These are phyloP conservation scores for Dacryopinax spathularia DNA, from an alignment of 768 basidiomycete species.

Conservation along the genomic window DNA sequence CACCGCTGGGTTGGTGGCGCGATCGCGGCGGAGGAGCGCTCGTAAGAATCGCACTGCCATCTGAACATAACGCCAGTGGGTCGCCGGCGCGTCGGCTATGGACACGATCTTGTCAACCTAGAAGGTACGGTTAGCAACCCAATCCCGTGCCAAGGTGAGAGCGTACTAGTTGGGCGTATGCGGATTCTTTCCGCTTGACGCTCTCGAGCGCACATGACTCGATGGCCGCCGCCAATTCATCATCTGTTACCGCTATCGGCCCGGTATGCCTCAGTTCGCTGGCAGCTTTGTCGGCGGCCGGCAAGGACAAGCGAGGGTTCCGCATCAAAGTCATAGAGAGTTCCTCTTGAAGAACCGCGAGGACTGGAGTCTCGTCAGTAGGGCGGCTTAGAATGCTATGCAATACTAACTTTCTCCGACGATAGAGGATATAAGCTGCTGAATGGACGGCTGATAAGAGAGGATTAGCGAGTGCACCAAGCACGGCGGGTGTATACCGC, in stretches of 20 bases:
- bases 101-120: constrained; percentile 37
- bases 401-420: constrained; percentile 34
- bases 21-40: constrained; percentile 56
- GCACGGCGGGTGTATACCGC: constrained; percentile 4
- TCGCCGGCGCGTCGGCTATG: constrained; percentile 43
- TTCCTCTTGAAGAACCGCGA: constrained; percentile 49
- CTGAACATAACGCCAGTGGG: constrained; percentile 70
- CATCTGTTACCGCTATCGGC: constrained; percentile 30
- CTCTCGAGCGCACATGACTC: neutral
- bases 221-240: constrained; percentile 20
- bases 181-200: constrained; percentile 2
- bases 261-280: constrained; percentile 39
- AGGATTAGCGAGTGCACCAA: neutral
- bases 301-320: constrained; percentile 27
- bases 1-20: constrained; percentile 20
- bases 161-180: constrained; percentile 3
- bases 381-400: neutral
- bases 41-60: constrained; percentile 54
- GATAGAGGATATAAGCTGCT: constrained; percentile 51
- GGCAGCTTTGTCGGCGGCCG: constrained; percentile 36
- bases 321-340: constrained; percentile 49
- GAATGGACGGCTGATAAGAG: constrained; percentile 48
- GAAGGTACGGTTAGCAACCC: neutral
- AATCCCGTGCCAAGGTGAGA: neutral
- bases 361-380: constrained; percentile 19